Evolutionary conservation across 2,329 filamentous ascomycete genomes (phyloP).

Genomic region (Trematosphaeria pertusa): DNA sequence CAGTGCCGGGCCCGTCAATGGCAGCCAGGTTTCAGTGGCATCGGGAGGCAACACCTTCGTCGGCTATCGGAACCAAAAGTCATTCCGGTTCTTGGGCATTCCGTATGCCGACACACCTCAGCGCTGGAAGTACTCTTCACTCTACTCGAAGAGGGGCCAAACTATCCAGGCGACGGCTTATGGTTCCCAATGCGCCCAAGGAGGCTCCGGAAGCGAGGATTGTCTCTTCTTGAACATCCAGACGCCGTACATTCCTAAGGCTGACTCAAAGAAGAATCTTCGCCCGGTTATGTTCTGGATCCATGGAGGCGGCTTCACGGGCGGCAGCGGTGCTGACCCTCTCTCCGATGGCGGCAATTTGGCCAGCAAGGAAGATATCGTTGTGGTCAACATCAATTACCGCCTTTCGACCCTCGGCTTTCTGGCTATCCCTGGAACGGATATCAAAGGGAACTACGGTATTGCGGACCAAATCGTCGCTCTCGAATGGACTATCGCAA

Average conservation of each 20-base stretch:
- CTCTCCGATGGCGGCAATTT: constrained; percentile 62
- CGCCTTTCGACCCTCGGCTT: constrained; percentile 66
- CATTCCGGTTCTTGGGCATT: constrained; percentile 54
- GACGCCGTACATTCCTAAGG: constrained; percentile 48
- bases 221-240: constrained; percentile 60
- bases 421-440: constrained; percentile 62
- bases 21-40: constrained; percentile 47
- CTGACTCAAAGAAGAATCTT: constrained; percentile 48
- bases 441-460: constrained; percentile 62
- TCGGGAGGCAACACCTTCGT: constrained; percentile 55
- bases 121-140: constrained; percentile 56
- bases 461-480: constrained; percentile 61
- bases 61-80: constrained; percentile 62
- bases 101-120: constrained; percentile 53
- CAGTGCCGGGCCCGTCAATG: constrained; percentile 29
- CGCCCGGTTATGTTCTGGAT: constrained; percentile 61
- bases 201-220: constrained; percentile 52
- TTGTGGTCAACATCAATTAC: constrained; percentile 68
- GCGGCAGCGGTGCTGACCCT: constrained; percentile 50
- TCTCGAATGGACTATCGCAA: constrained; percentile 55
- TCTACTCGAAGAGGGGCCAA: constrained; percentile 55
- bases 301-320: constrained; percentile 64
- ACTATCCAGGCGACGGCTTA: constrained; percentile 56
- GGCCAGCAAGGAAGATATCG: constrained; percentile 65
- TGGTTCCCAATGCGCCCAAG: constrained; percentile 54